These are phyloP conservation scores for Scheffersomyces cryptocercus DNA, from an alignment of 1,139 yeast species.

Conservation along the genomic window DNA sequence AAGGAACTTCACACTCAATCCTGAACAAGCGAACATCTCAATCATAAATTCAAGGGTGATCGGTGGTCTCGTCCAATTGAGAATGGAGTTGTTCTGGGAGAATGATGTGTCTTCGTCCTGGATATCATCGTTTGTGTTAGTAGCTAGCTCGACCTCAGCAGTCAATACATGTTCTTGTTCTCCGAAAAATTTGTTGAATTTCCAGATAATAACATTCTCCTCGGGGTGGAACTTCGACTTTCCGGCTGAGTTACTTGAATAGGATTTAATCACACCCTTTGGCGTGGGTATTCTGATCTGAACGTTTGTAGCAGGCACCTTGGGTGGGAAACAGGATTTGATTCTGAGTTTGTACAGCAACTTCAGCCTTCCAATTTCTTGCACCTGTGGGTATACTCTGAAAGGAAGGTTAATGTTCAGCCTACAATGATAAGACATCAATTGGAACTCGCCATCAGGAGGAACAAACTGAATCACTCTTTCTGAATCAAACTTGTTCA, in stretches of 20 bases:
- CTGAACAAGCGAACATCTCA: constrained; percentile 79
- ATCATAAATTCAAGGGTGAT: constrained; percentile 68
- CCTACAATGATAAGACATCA: constrained; percentile 68
- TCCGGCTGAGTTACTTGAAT: constrained; percentile 58
- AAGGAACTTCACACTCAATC: constrained; percentile 71
- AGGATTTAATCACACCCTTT: constrained; percentile 54
- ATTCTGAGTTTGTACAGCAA: constrained; percentile 61
- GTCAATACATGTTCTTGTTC: constrained; percentile 59
- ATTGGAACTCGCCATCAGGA: constrained; percentile 90
- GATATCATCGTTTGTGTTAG: constrained; percentile 15
- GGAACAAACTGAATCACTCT: constrained; percentile 75
- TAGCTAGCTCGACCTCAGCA: constrained; percentile 48
- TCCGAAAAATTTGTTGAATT: constrained; percentile 67
- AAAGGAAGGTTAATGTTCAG: constrained; percentile 72
- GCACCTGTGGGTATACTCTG: constrained; percentile 61
- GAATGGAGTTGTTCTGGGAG: constrained; percentile 13
- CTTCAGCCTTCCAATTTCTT: constrained; percentile 48
- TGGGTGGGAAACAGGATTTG: constrained; percentile 62
- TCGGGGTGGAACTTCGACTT: constrained; percentile 69
- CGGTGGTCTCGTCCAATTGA: constrained; percentile 73
- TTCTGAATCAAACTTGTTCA: constrained; percentile 66
- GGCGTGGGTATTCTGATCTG: constrained; percentile 71
- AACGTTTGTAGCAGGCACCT: constrained; percentile 67
- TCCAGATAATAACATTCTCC: constrained; percentile 69
- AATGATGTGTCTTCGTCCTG: not conserved